Base-by-base conservation (phyloP, 495 filamentous ascomycete genomes). In the Astrothelium subdiscretum region DNA sequence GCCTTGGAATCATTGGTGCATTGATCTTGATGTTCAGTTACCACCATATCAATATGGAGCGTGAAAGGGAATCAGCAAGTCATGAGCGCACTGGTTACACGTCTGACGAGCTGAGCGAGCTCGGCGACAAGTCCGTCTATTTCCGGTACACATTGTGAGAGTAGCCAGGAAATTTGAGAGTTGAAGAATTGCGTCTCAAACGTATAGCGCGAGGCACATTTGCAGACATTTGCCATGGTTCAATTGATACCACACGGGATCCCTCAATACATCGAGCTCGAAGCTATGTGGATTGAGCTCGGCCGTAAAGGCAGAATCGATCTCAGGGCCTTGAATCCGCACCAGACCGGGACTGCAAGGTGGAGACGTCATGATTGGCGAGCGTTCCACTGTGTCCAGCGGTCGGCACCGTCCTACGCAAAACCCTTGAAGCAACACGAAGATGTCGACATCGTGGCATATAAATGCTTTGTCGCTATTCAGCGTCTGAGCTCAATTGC, bases 91-190 rank as follows among this genome's bases (percentile, higher is more conserved):
- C 66, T 15, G 69, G 71, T 20, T 78, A 80, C 65, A 79, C 80
- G 1, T 67, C 71, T 26, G 74, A 79, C 59, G 78, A 88, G 68
- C 71, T 86, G 29, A 84, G 80, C 51, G 77, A 77, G 26, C 66
- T 81, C 73, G 87, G 87, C 0, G 87, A 89, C 70, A 79, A 75
- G 31, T 84, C 85, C 15, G 71, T 83, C 31, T 80, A 84, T 5
- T 91, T 86, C 70, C 77, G 85, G 60, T 90, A 90, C 65, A 76
- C 81, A 65, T 70, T 73, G 57, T 73, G 60, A 66, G 52, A 8
- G 10, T 27, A 54, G 48, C 8, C 11, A n/a, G 42, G 26, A 54
- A 11, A 27, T 8, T 8, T 8, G 24, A 29, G 24, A 20, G 20
- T 54, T 27, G 20, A 54, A 29, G 24, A 24, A 29, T 26, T 54